These are phyloP conservation scores for Malassezia cuniculi DNA, from an alignment of 1,284 basidiomycete genomes.

Conservation along the genomic window DNA sequence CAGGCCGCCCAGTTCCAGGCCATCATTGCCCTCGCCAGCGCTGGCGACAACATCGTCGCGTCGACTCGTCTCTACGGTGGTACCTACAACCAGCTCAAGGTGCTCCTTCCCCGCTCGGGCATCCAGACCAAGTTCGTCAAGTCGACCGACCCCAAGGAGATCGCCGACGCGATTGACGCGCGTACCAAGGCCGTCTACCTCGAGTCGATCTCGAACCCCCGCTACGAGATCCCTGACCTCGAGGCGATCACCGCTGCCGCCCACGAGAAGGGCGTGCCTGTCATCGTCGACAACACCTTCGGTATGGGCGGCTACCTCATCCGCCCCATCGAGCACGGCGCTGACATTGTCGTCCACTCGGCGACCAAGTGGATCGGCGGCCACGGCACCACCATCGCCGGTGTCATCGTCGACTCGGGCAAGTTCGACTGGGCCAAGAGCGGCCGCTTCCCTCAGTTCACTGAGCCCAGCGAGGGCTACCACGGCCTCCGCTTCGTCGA, in stretches of 20 bases:
- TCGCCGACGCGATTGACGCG: conserved; percentile 52
- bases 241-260: conserved; percentile 64
- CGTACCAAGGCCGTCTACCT: conserved; percentile 53
- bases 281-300: conserved; percentile 82
- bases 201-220: conserved; percentile 75
- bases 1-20: conserved; percentile 72
- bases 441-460: conserved; percentile 68
- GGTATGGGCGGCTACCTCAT: conserved; percentile 68
- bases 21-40: conserved; percentile 52
- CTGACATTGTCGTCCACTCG: conserved; percentile 73
- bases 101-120: conserved; percentile 59
- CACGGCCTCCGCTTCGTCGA: conserved; percentile 55
- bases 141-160: conserved; percentile 54
- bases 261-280: conserved; percentile 60
- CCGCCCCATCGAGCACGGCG: conserved; percentile 64
- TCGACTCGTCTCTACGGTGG: conserved; percentile 47
- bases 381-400: conserved; percentile 74
- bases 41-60: conserved; percentile 71
- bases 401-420: conserved; percentile 67
- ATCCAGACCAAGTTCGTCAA: conserved; percentile 67
- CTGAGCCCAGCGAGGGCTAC: conserved; percentile 67
- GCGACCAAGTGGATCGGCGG: conserved; percentile 87
- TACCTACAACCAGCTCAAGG: conserved; percentile 78
- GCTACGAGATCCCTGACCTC: conserved; percentile 60
- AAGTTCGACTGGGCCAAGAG: conserved; percentile 70